These are phyloP conservation scores for Rhizophagus prolifer DNA, from an alignment of 192 early-diverging fungal species.

Conservation along the genomic window DNA sequence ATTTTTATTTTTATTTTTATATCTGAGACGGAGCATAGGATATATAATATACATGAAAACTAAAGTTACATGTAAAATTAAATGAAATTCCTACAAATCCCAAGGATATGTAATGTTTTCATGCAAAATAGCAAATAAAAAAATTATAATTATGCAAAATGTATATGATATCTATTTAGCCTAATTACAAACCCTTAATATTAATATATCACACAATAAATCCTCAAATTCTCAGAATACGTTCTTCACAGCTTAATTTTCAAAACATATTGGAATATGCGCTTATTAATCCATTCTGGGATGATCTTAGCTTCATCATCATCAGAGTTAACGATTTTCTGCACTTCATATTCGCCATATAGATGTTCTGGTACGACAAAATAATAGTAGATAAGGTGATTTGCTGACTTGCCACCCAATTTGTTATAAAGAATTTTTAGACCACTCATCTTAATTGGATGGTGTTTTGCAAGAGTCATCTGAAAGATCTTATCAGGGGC, in stretches of 20 bases:
- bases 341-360: background rate
- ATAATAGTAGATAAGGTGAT: background rate
- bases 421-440: slow-evolving; percentile 1
- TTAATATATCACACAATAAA: background rate
- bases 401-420: background rate
- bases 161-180: too few relatives aligned
- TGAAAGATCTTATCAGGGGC: slow-evolving; percentile 10
- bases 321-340: slow-evolving; percentile 7
- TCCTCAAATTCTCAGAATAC: background rate
- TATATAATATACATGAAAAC: too few relatives aligned
- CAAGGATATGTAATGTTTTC: too few relatives aligned
- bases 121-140: too few relatives aligned
- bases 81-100: too few relatives aligned
- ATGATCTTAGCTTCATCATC: background rate
- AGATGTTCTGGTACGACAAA: slow-evolving; percentile 6
- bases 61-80: too few relatives aligned
- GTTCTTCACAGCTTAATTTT: slow-evolving; percentile 23
- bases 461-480: slow-evolving; percentile 1
- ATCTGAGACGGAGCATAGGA: too few relatives aligned
- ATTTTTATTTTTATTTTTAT: too few relatives aligned
- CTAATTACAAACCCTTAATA: too few relatives aligned
- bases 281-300: background rate
- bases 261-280: slow-evolving; percentile 16
- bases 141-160: too few relatives aligned
- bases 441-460: slow-evolving; percentile 6